Percentiles rank a stretch among this genome's conserved stretches.
Conservation (phyloP, 768 basidiomycete species). For the Harrya chromipes region DNA sequence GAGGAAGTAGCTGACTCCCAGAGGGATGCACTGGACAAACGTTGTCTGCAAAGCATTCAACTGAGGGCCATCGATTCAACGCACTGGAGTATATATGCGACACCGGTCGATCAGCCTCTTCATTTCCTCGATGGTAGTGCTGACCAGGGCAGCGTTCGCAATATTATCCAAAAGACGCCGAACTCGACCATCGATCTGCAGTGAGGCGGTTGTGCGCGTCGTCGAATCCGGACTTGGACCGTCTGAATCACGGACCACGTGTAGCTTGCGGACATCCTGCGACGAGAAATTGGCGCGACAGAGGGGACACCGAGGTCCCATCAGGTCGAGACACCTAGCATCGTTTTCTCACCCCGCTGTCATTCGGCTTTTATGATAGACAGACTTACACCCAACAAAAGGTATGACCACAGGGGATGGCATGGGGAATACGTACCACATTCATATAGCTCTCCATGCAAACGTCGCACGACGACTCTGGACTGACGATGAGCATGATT, state of each 20-base stretch:
- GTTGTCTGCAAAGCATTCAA: too few species aligned
- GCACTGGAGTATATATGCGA: background rate
- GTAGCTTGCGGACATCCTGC: conserved; percentile 1
- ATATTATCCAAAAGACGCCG: background rate
- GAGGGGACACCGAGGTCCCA: conserved; percentile 10
- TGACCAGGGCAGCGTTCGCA: background rate
- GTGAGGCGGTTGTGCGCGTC: background rate
- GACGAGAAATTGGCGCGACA: conserved; percentile 5
- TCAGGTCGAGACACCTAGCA: conserved; percentile 7
- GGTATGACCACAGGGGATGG: conserved; percentile 11
- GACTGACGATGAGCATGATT: conserved; percentile 10
- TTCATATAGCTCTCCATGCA: conserved; percentile 10
- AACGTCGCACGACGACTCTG: conserved; percentile 12
- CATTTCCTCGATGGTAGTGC: conserved; percentile 6
- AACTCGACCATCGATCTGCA: background rate
- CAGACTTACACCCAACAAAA: conserved; percentile 12
- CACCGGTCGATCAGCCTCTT: background rate
- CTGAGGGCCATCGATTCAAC: background rate
- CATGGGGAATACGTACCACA: background rate
- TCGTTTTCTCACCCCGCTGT: background rate
- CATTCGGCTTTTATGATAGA: too few species aligned
- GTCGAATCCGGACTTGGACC: background rate
- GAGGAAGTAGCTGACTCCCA: too few species aligned
- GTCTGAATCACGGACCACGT: background rate
- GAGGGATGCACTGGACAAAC: too few species aligned